These are phyloP conservation scores for Ceratonia siliqua DNA, from an alignment of 306 rosid genomes.

Conservation along the genomic window DNA sequence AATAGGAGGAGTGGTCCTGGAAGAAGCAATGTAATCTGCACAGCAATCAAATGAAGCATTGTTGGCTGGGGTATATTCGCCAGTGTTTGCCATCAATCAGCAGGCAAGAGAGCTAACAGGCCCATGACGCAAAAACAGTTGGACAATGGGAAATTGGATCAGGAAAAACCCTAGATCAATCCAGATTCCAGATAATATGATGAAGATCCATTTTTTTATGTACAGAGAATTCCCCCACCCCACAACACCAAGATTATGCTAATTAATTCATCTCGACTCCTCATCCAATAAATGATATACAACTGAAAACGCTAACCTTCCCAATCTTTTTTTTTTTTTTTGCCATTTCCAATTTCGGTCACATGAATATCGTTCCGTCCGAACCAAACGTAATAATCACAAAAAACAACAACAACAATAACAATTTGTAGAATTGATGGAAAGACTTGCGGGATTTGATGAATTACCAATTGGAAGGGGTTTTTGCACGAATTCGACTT, in stretches of 20 bases:
- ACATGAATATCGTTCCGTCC: neutral
- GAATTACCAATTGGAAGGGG: constrained; percentile 69
- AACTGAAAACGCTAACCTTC: neutral
- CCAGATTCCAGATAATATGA: neutral
- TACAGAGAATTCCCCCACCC: neutral
- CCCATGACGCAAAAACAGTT: neutral
- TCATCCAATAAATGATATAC: neutral
- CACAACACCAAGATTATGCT: neutral
- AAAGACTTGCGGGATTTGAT: neutral
- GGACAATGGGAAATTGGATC: neutral
- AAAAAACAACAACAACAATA: neutral
- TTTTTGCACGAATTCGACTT: constrained; percentile 63
- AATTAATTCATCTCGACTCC: neutral
- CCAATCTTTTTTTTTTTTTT: neutral
- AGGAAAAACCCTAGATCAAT: neutral
- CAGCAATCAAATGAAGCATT: neutral
- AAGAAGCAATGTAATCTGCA: neutral
- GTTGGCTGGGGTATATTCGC: neutral
- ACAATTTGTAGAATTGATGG: neutral
- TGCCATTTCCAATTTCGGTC: neutral
- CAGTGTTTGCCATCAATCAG: neutral
- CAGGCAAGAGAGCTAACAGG: neutral
- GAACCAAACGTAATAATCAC: neutral
- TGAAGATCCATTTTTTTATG: neutral
- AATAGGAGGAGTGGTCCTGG: neutral